Base-by-base conservation (phyloP, 164 flowering plant genomes). In the Litsea cubeba region DNA sequence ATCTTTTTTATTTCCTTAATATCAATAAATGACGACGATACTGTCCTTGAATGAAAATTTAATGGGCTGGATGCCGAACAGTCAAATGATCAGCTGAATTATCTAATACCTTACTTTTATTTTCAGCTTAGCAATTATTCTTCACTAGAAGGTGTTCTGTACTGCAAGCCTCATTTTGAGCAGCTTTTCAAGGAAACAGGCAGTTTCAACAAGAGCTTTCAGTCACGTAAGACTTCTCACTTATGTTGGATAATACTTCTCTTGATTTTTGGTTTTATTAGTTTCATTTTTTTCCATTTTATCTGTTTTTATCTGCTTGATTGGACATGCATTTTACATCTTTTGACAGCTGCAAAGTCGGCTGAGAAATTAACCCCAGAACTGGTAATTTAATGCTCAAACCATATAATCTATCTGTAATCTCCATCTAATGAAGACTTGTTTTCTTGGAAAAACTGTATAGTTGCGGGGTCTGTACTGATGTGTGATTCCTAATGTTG, bases 121-220 rank as follows among this genome's bases (percentile, higher is more conserved):
- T 82, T 78, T 68, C 91, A 93, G 98, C 84, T 95, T 84, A 85
- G 97, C 86, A 95, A 82, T 73, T 95, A 85, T 78, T 90, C 97
- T 26, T 95, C 99, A 12, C 90, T 93, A 90, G 97, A 95, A 81
- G 97, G 97, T 69, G 93, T 91, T 68, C 82, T 91, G 28, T 95
- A 95, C 82, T 95, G 99, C 80, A 95, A 91, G 80, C 97, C 99
- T 83, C 99, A 95, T 78, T 95, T 88, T 81, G 97, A 93, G 81
- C 98, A 91, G 85, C 95, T 93, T 73, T 93, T 93, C 84, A 95
- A 91, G 88, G 97, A 95, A 84, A 68, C 94, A 0, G 99, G 99
- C 50, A 95, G 71, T 71, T 95, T 91, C 89, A 90, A 77, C 87
- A 93, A 91, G 87, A 93, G 89, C 72, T 93, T 95, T 51, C 91